Percentiles rank a stretch among this genome's conserved stretches.
Conservation (phyloP, 176 grass and related monocot species). For the Tillandsia leiboldiana region DNA sequence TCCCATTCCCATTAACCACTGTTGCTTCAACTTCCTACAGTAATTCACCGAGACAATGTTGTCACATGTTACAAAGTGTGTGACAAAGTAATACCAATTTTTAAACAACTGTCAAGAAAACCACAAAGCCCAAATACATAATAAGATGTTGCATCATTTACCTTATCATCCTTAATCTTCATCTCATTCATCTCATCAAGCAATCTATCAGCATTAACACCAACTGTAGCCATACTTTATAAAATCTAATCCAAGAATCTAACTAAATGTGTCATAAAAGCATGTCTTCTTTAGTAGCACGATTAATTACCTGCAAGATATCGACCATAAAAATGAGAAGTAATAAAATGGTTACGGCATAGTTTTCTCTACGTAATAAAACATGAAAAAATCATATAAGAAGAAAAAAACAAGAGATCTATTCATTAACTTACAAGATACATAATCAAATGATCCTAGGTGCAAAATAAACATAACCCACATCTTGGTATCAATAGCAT, state of each 20-base stretch:
- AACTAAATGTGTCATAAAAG: slow-evolving; percentile 20
- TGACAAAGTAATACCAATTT: background rate
- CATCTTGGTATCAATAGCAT: no score
- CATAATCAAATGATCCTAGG: no score
- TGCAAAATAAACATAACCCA: no score
- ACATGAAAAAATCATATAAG: no score
- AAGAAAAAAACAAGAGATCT: no score
- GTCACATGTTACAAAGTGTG: background rate
- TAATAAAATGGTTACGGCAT: no score
- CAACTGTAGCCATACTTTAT: slow-evolving; percentile 41
- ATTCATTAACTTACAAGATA: no score
- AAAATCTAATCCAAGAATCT: background rate
- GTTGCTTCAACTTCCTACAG: slow-evolving; percentile 65
- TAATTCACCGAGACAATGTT: slow-evolving; percentile 11
- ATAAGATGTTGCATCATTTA: background rate
- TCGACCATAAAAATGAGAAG: no score
- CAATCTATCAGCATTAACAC: slow-evolving; percentile 42
- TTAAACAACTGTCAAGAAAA: background rate
- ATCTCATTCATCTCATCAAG: slow-evolving; percentile 54
- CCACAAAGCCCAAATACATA: background rate
- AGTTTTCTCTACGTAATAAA: no score
- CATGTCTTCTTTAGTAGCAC: no score
- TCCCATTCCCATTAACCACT: slow-evolving; percentile 63
- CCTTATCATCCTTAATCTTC: slow-evolving; percentile 79
- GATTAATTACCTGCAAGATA: no score